Conservation (phyloP, 1,139 yeast species). For the Geotrichum citri-aurantii region DNA sequence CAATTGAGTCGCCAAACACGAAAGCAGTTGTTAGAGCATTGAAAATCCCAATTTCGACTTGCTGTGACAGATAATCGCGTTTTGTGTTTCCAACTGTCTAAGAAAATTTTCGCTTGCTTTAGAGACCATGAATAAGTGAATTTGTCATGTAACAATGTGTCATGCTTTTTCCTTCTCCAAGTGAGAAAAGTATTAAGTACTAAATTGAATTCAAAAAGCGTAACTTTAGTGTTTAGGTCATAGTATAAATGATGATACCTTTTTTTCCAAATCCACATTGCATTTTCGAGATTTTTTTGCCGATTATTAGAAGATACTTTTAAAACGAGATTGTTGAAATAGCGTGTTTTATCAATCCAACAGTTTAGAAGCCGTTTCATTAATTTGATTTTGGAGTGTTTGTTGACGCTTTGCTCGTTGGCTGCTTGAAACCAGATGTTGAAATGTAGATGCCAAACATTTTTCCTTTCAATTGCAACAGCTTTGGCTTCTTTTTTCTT, state of each 20-base stretch:
- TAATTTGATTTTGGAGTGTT: not conserved
- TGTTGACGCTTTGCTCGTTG: not conserved
- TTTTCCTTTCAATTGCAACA: not conserved
- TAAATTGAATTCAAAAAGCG: not conserved
- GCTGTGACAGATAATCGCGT: slow-evolving; percentile 21
- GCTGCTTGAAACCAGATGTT: not conserved
- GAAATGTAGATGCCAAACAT: not conserved
- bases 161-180: not conserved
- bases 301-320: not conserved
- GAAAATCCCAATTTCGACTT: slow-evolving; percentile 22
- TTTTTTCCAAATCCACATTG: not conserved
- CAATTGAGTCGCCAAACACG: slow-evolving; percentile 22
- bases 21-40: slow-evolving; percentile 15
- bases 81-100: slow-evolving; percentile 21
- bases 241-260: not conserved
- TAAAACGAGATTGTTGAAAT: not conserved
- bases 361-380: not conserved
- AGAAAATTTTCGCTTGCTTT: not conserved
- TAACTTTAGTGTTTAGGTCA: not conserved
- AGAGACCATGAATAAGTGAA: not conserved
- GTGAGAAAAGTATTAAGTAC: not conserved
- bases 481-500: not conserved
- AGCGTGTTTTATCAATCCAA: not conserved
- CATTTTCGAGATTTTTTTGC: not conserved
- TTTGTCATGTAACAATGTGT: not conserved